Conservation (phyloP, 2,329 filamentous ascomycete genomes). For the Neonectria coccinea region DNA sequence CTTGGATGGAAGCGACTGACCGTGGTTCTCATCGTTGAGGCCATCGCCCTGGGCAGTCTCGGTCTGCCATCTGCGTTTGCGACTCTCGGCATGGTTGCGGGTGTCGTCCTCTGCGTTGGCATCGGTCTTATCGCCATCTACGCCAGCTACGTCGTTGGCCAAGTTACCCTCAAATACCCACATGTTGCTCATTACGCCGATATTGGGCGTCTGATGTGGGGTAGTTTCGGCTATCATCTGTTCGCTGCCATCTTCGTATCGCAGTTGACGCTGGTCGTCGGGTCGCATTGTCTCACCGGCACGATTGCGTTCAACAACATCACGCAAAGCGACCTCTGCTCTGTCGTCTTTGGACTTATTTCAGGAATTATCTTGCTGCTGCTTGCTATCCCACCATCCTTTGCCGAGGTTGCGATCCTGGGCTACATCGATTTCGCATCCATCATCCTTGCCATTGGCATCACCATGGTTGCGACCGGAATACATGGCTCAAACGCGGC, state of each 20-base stretch:
- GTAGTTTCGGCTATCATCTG: not conserved
- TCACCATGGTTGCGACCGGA: constrained; percentile 5
- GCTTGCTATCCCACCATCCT: not conserved
- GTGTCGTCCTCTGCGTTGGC: not conserved
- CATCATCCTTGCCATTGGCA: not conserved
- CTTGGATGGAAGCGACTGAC: constrained; percentile 7
- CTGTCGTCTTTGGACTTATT: not conserved
- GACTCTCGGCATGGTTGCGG: constrained; percentile 7
- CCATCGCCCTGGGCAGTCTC: constrained; percentile 1
- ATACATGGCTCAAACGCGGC: not conserved
- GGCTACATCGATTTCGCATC: constrained; percentile 1
- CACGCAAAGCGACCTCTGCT: constrained; percentile 2
- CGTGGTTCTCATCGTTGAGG: not conserved
- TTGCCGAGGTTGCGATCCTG: constrained; percentile 1
- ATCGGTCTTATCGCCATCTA: constrained; percentile 3
- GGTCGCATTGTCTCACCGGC: constrained; percentile 3
- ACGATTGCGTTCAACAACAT: constrained; percentile 11
- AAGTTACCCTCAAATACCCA: not conserved
- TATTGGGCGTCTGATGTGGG: constrained; percentile 6
- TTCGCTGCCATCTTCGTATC: constrained; percentile 5
- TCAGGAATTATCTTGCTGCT: not conserved
- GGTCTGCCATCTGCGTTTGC: constrained; percentile 1
- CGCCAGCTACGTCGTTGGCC: constrained; percentile 1
- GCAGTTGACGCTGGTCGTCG: constrained; percentile 5
- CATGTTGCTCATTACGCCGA: constrained; percentile 5